Base-by-base conservation (phyloP, 2,329 filamentous ascomycete genomes). In the Colletotrichum siamense region DNA sequence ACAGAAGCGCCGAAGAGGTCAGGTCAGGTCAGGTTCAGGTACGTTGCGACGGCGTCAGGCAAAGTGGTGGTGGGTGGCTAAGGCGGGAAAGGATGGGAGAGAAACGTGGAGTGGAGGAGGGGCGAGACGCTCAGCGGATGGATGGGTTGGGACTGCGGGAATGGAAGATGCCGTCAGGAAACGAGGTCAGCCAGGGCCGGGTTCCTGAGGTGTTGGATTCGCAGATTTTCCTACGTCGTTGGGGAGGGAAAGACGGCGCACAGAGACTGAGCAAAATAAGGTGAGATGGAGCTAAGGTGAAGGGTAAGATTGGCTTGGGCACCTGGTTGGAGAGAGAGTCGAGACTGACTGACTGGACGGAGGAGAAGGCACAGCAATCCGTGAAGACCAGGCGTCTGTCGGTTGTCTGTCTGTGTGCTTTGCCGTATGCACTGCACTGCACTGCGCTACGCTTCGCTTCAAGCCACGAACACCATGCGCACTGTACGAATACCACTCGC, bases 401-500 rank as follows among this genome's bases (percentile, higher is more conserved):
- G 39, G 39, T 61, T 39, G 44, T 65, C 39, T 49, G 32, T 32
- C 57, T 65, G 39, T 65, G 34, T 69, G 69, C 28, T 8, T 16
- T 69, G 52, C 36, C 32, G 22, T 68, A 22, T 68, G 34, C 34
- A 36, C 34, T 36, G 65, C 34, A 36, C 34, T 36, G 65, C 32
- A 57, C 65, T 68, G 65, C 49, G 26, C 65, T 68, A 28, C 30
- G 24, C 55, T 69, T 34, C 28, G 36, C 68, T 61, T 59, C 61
- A 52, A 66, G 68, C 68, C 62, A 63, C 32, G 55, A 24, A 26
- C 24, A 61, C 68, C 68, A 71, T 59, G 61, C 55, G 36, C 73
- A 75, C 69, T 75, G 69, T 72, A 75, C 16, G n/a, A 66, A 24
- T 52, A 66, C 62, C 62, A 71, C n/a, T n/a, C 18, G 39, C 6